These are phyloP conservation scores for Cyclotella atomus DNA, from an alignment of 108 stramenopile genomes.

Conservation along the genomic window DNA sequence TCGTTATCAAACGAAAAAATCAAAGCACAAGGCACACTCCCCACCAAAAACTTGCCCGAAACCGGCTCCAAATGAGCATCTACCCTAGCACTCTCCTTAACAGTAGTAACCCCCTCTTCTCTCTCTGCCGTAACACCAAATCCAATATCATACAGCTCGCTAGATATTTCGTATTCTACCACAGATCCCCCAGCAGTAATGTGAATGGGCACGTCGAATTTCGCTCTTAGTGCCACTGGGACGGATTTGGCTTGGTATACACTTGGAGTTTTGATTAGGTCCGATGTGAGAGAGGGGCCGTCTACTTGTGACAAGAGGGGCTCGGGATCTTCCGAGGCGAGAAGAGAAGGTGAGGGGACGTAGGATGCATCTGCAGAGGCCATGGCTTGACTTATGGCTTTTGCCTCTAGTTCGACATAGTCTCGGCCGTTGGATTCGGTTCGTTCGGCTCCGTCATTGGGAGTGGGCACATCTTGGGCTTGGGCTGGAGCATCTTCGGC, in stretches of 20 bases:
- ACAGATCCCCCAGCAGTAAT: constrained; percentile 75
- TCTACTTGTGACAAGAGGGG: constrained; percentile 75
- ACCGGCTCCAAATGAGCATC: constrained; percentile 71
- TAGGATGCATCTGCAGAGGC: constrained; percentile 73
- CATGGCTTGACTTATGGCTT: constrained; percentile 83
- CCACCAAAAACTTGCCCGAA: constrained; percentile 86
- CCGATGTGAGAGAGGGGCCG: constrained; percentile 63
- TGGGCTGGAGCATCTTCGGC: too few species aligned
- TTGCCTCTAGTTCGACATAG: constrained; percentile 56
- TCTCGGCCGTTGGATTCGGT: neutral
- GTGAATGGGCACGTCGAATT: constrained; percentile 81
- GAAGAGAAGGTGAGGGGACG: constrained; percentile 63
- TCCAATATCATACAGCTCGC: constrained; percentile 74
- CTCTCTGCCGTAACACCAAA: constrained; percentile 87
- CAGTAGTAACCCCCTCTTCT: constrained; percentile 82
- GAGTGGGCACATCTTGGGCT: too few species aligned
- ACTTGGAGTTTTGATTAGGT: constrained; percentile 52
- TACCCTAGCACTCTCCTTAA: constrained; percentile 78
- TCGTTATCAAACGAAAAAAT: constrained; percentile 86
- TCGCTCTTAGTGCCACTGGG: constrained; percentile 71
- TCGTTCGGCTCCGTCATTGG: neutral
- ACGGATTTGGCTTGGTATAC: constrained; percentile 80
- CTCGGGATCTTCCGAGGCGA: constrained; percentile 59
- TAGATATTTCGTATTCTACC: constrained; percentile 72
- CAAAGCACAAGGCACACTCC: constrained; percentile 79